Conservation (phyloP, 805 yeast species). For the Grigorovia humatica region DNA sequence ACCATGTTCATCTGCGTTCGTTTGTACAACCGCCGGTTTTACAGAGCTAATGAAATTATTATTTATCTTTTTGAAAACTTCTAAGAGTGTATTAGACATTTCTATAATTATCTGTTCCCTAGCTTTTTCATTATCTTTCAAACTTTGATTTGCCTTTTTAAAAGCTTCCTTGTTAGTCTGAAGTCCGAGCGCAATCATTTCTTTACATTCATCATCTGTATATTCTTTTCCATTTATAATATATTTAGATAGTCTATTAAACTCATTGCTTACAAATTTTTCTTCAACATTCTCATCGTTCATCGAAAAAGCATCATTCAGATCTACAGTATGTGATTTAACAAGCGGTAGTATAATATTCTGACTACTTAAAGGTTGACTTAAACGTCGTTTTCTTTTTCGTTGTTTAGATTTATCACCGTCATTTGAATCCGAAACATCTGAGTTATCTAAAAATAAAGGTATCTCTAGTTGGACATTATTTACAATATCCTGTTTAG, state of each 20-base stretch:
- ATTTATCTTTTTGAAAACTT: constrained; percentile 21
- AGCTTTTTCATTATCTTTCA: constrained; percentile 40
- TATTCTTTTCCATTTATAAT: constrained; percentile 16
- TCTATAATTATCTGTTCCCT: constrained; percentile 40
- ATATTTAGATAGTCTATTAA: constrained; percentile 8
- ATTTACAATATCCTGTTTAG: neutral
- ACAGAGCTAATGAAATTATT: constrained; percentile 12
- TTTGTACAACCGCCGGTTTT: constrained; percentile 20
- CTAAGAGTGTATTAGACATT: constrained; percentile 28
- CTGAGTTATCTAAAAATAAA: constrained; percentile 7
- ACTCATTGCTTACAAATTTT: neutral
- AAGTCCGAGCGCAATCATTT: constrained; percentile 2
- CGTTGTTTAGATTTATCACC: neutral
- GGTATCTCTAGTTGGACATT: constrained; percentile 11
- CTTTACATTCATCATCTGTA: constrained; percentile 16
- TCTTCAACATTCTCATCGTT: neutral
- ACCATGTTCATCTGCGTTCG: constrained; percentile 6
- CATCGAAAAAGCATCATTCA: neutral
- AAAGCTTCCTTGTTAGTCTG: constrained; percentile 10
- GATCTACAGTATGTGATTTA: constrained; percentile 3
- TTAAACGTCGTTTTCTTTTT: neutral
- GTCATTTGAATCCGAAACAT: neutral
- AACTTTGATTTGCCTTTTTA: constrained; percentile 30
- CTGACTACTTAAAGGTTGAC: neutral
- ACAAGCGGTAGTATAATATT: neutral